Evolutionary conservation across 139 green algal genomes (phyloP).

Genomic region (Raphidocelis subcapitata): DNA sequence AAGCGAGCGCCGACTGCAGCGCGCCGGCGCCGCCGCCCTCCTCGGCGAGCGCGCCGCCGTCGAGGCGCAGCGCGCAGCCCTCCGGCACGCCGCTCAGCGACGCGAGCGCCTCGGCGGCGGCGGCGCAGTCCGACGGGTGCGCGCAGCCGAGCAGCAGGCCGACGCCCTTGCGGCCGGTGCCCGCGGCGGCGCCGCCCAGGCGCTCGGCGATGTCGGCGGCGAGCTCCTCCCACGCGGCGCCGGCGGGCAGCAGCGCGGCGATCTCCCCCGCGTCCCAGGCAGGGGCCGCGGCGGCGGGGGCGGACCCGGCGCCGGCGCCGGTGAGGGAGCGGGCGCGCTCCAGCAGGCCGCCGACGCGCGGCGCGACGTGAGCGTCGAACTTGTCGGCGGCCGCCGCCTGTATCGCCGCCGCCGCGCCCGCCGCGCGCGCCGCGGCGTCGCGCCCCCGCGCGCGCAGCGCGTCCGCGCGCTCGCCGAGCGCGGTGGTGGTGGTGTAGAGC

Average conservation of each 20-base stretch:
- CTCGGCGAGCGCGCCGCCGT: background rate
- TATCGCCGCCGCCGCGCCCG: background rate
- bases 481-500: too few species aligned
- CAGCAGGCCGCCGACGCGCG: background rate
- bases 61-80: slow-evolving; percentile 10
- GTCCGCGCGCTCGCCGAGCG: too few species aligned
- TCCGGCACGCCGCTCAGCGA: background rate
- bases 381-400: background rate
- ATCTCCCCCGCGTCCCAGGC: slow-evolving; percentile 7
- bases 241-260: slow-evolving; percentile 1
- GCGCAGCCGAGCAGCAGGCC: slow-evolving; percentile 15
- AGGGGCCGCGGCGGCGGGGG: background rate
- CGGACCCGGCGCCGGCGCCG: background rate
- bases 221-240: slow-evolving; percentile 8
- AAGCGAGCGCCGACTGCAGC: slow-evolving; percentile 30
- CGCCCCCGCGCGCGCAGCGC: background rate
- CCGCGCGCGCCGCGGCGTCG: background rate
- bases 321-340: too few species aligned
- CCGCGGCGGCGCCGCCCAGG: slow-evolving; percentile 5
- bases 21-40: background rate
- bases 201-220: slow-evolving; percentile 24
- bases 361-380: background rate
- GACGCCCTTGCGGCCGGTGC: slow-evolving; percentile 14
- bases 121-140: slow-evolving; percentile 3
- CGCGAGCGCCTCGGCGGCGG: slow-evolving; percentile 8